Base-by-base conservation (phyloP, 257 asterid species). In the Solanum virginianum region DNA sequence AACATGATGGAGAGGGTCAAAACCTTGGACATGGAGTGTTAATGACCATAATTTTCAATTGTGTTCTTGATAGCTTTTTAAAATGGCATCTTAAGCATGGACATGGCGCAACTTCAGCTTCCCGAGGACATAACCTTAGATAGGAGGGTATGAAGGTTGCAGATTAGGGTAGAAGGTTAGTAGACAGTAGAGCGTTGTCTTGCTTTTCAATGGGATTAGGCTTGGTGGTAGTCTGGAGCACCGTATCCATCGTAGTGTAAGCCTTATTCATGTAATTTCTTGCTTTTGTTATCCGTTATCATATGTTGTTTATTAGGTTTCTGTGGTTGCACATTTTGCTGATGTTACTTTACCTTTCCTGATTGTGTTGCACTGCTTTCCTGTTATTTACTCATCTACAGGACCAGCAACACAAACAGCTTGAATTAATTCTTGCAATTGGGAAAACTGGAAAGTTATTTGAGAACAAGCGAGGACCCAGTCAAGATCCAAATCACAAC, bases 341-440 rank as follows among this genome's bases (percentile, higher is more conserved):
- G 43, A 13, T 13, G 71, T 26, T 63, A 63, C 41, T 26, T 39
- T 13, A 12, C 71, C 71, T 63, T 53, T 63, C 41, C 66, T 59
- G 41, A 24, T 24, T 63, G 41, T 8, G 4, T 6, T 53, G 6
- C 41, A 24, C 10, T 26, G 41, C 41, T 6, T 65, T 65, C 43
- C 20, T 26, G 7, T 22, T 56, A 43, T 85, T 85, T 39, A 36
- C 82, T 83, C 80, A 53, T 81, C 56, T 87, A 86, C 56, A 94
- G 97, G 98, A 94, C 81, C 98, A 94, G 81, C 98, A 93, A 72
- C 94, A 93, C 69, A 94, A 94, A 87, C 97, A 93, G 82, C 92
- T 94, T 0, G 92, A 94, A 82, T 94, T 92, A 86, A 92, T 94
- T 85, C 94, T 93, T 71, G 91, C 92, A 65, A 89, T 91, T 10